A percentile compares a stretch with the other conserved stretches of the same genome.
phyloP scores from a whole-genome alignment of 176 grass and related monocot species.

The Tuctoria greenei region DNA sequence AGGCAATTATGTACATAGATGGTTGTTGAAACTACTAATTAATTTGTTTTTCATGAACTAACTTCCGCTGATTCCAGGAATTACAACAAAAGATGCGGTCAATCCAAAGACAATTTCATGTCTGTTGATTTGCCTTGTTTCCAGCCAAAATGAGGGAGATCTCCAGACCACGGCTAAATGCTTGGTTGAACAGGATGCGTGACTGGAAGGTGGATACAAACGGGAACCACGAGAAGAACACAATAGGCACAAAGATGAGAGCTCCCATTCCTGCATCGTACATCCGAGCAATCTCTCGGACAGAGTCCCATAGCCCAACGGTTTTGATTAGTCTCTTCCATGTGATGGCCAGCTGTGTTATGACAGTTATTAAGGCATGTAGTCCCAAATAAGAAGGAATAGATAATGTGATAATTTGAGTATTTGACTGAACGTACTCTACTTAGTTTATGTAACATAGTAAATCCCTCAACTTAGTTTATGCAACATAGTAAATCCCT shows the following conservation, averaged over 20 bases:
- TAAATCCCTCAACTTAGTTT: too few relatives aligned
- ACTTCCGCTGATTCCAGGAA: not conserved
- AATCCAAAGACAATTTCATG: not conserved
- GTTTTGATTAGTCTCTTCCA: constrained; percentile 52
- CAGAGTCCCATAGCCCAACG: constrained; percentile 61
- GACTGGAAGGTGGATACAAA: constrained; percentile 97
- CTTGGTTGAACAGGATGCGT: constrained; percentile 85
- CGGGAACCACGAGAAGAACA: constrained; percentile 94
- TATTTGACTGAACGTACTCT: not conserved
- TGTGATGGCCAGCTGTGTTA: constrained; percentile 64
- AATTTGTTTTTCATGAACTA: not conserved
- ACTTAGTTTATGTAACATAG: not conserved
- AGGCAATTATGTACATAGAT: constrained; percentile 25
- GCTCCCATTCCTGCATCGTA: constrained; percentile 89
- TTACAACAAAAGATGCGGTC: not conserved
- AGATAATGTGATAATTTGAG: not conserved
- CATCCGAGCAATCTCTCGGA: constrained; percentile 87
- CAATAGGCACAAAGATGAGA: constrained; percentile 78
- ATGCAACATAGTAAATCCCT: not conserved
- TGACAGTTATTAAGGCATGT: constrained; percentile 15
- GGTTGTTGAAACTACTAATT: not conserved
- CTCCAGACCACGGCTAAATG: constrained; percentile 89
- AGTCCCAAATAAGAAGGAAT: not conserved
- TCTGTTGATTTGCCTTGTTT: constrained; percentile 83
- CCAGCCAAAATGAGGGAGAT: constrained; percentile 96